phyloP scores from a whole-genome alignment of 768 basidiomycete genomes.

The Suillus bovinus region DNA sequence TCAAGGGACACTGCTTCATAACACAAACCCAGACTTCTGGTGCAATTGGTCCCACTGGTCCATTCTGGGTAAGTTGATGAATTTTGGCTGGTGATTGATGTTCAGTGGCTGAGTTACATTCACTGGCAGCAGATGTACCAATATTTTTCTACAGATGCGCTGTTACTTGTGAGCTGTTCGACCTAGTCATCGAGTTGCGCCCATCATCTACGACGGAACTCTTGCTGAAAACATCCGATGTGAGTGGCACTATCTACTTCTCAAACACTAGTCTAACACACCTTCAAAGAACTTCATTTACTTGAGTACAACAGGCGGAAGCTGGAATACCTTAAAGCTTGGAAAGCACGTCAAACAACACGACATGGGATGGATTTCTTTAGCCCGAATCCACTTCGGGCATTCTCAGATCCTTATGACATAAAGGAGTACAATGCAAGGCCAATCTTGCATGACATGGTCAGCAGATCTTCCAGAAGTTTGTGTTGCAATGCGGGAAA shows the following conservation, averaged over 20 bases:
- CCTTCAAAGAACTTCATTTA: slow-evolving; percentile 24
- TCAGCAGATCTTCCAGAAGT: slow-evolving; percentile 20
- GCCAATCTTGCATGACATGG: slow-evolving; percentile 20
- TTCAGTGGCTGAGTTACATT: too few relatives aligned
- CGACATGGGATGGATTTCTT: background rate
- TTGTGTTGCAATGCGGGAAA: slow-evolving; percentile 8
- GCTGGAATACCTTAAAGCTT: slow-evolving; percentile 19
- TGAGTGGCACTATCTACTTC: slow-evolving; percentile 10
- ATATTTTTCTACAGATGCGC: slow-evolving; percentile 22
- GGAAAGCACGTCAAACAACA: background rate
- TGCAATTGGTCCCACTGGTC: too few relatives aligned
- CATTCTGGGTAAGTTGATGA: too few relatives aligned
- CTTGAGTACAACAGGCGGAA: slow-evolving; percentile 16
- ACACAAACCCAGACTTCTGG: too few relatives aligned
- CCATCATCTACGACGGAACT: slow-evolving; percentile 18
- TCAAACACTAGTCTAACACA: background rate
- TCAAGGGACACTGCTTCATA: too few relatives aligned
- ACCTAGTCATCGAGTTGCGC: slow-evolving; percentile 28
- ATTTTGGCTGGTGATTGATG: too few relatives aligned
- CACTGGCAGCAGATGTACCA: too few relatives aligned
- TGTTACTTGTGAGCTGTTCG: slow-evolving; percentile 23
- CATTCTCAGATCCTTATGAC: slow-evolving; percentile 7
- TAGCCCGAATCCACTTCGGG: background rate
- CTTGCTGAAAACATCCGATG: slow-evolving; percentile 25
- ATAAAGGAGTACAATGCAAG: slow-evolving; percentile 6